These are phyloP conservation scores for Aspergillus ruber DNA, from an alignment of 2,329 filamentous ascomycete genomes.

Conservation along the genomic window DNA sequence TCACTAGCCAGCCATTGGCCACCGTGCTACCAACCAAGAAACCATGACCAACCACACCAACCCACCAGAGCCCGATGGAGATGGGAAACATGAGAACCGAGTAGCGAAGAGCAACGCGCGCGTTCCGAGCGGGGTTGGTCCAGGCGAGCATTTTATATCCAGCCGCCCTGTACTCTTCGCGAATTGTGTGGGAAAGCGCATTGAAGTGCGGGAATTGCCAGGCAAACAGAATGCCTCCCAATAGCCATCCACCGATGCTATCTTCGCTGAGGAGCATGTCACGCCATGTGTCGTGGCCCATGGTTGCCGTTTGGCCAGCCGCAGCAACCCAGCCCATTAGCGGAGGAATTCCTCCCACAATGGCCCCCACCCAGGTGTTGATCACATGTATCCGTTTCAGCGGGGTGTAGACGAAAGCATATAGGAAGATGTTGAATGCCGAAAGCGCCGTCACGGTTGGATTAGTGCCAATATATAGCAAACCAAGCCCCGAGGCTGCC, in stretches of 20 bases:
- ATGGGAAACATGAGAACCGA: slow-evolving; percentile 79
- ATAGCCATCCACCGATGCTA: slow-evolving; percentile 75
- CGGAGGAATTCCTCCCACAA: slow-evolving; percentile 89
- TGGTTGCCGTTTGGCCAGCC: slow-evolving; percentile 74
- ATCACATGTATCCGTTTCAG: slow-evolving; percentile 78
- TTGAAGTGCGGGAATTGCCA: slow-evolving; percentile 99
- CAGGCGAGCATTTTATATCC: slow-evolving; percentile 71
- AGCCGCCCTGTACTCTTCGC: slow-evolving; percentile 74
- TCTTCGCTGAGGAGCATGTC: slow-evolving; percentile 69
- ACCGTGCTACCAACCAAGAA: slow-evolving; percentile 75
- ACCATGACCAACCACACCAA: slow-evolving; percentile 74
- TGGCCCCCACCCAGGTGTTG: slow-evolving; percentile 91
- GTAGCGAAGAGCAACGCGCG: slow-evolving; percentile 81
- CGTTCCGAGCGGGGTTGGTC: slow-evolving; percentile 79
- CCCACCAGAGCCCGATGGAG: slow-evolving; percentile 71
- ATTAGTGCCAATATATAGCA: slow-evolving; percentile 85
- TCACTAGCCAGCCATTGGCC: slow-evolving; percentile 78
- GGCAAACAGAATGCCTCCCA: slow-evolving; percentile 76
- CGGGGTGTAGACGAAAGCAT: slow-evolving; percentile 88
- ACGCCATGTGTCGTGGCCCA: slow-evolving; percentile 63
- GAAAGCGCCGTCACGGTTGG: slow-evolving; percentile 85
- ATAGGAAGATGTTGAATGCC: slow-evolving; percentile 76
- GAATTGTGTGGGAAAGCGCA: slow-evolving; percentile 79
- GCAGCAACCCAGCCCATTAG: slow-evolving; percentile 98
- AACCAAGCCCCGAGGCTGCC: slow-evolving; percentile 61